phyloP scores from a whole-genome alignment of 2,329 filamentous ascomycete genomes.

The Exophiala alcalophila region DNA sequence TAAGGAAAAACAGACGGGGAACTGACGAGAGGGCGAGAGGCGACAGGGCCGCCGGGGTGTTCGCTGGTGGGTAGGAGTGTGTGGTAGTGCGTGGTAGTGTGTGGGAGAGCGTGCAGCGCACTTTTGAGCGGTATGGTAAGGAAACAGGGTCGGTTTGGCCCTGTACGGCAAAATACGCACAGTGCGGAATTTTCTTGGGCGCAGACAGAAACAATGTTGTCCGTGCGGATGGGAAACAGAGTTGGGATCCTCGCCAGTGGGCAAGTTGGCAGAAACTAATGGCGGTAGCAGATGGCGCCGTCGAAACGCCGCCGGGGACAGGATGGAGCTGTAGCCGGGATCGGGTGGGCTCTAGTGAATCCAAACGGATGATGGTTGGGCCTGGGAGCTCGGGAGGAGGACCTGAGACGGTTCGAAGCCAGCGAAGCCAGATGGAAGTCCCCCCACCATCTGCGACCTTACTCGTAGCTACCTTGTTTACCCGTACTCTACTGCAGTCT shows the following conservation, averaged over 20 bases:
- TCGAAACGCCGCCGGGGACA: conserved; percentile 12
- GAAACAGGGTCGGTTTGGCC: too few relatives aligned
- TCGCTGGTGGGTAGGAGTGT: conserved; percentile 12
- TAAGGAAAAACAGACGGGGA: conserved; percentile 17
- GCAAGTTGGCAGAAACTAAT: too few relatives aligned
- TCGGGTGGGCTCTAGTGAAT: too few relatives aligned
- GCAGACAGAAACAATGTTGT: conserved; percentile 11
- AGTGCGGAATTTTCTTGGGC: conserved; percentile 13
- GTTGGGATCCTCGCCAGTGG: too few relatives aligned
- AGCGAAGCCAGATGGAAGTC: too few relatives aligned
- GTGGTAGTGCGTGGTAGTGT: conserved; percentile 17
- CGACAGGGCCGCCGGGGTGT: too few relatives aligned
- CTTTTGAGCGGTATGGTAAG: too few relatives aligned
- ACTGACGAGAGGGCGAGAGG: conserved; percentile 6
- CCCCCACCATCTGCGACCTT: too few relatives aligned
- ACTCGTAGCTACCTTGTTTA: too few relatives aligned
- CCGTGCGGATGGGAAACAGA: too few relatives aligned
- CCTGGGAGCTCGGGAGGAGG: conserved; percentile 3
- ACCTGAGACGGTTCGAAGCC: not conserved
- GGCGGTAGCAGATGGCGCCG: conserved; percentile 15
- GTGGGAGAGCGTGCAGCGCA: too few relatives aligned
- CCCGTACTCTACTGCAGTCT: too few relatives aligned
- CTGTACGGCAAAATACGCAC: conserved; percentile 22
- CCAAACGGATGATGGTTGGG: conserved; percentile 1
- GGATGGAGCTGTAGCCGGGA: conserved; percentile 25